Evolutionary conservation across 495 filamentous ascomycete genomes (phyloP).

Genomic region (Talaromyces stipitatus): DNA sequence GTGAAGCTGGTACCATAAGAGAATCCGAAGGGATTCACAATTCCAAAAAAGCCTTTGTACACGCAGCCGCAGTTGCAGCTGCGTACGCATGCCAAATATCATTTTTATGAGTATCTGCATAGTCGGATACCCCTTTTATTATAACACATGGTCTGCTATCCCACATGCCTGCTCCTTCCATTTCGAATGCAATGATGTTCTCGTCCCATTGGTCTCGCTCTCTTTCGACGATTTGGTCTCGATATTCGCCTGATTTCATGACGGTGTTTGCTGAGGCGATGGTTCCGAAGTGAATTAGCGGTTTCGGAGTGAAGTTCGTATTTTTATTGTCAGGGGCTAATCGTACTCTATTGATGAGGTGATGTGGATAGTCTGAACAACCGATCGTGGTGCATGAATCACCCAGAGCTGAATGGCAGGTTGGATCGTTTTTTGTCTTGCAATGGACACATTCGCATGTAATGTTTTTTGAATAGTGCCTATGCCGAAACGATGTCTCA

Average conservation of each 20-base stretch:
- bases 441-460: slow-evolving; percentile 7
- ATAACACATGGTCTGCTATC: slow-evolving; percentile 26
- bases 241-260: slow-evolving; percentile 21
- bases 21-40: slow-evolving; percentile 3
- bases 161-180: slow-evolving; percentile 34
- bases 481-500: slow-evolving; percentile 12
- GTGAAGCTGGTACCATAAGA: neutral
- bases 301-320: neutral
- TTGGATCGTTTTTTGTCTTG: slow-evolving; percentile 1
- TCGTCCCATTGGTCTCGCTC: neutral
- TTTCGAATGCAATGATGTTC: slow-evolving; percentile 32
- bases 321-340: neutral
- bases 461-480: slow-evolving; percentile 6
- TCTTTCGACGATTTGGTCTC: slow-evolving; percentile 12
- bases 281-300: slow-evolving; percentile 13
- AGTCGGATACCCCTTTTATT: slow-evolving; percentile 34
- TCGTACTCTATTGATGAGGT: slow-evolving; percentile 3
- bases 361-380: slow-evolving; percentile 3
- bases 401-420: neutral
- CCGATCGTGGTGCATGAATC: slow-evolving; percentile 1
- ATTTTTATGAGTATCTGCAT: slow-evolving; percentile 37
- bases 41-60: slow-evolving; percentile 18
- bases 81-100: slow-evolving; percentile 35
- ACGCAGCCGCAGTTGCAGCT: slow-evolving; percentile 24
- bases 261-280: slow-evolving; percentile 22